Conservation (phyloP, 2,329 filamentous ascomycete genomes). For the Aureobasidium musti region DNA sequence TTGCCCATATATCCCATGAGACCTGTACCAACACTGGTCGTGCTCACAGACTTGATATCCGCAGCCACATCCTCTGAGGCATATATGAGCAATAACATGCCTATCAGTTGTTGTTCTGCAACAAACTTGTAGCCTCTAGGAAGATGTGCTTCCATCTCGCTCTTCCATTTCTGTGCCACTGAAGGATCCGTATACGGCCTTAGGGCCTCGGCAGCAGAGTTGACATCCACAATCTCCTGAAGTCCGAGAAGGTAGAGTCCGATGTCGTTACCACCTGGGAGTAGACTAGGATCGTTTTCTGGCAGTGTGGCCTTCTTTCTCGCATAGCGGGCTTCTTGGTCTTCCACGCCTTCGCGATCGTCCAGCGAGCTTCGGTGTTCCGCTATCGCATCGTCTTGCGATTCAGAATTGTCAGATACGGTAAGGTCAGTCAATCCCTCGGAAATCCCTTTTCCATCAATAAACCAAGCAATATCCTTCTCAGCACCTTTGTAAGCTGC, state of each 20-base stretch:
- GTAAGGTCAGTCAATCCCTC: conserved; percentile 60
- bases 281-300: conserved; percentile 46
- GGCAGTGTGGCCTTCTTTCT: conserved; percentile 50
- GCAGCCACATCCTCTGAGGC: conserved; percentile 74
- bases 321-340: conserved; percentile 51
- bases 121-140: conserved; percentile 76
- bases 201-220: conserved; percentile 75
- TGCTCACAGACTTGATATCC: conserved; percentile 79
- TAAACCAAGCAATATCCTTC: conserved; percentile 90
- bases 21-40: conserved; percentile 81
- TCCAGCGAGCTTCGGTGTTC: conserved; percentile 33
- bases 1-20: conserved; percentile 93
- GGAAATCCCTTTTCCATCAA: conserved; percentile 71
- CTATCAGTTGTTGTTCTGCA: conserved; percentile 80
- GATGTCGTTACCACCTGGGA: conserved; percentile 67
- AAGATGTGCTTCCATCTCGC: conserved; percentile 69
- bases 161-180: conserved; percentile 76
- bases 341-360: conserved; percentile 49
- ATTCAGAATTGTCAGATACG: conserved; percentile 35
- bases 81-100: conserved; percentile 80
- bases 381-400: conserved; percentile 30
- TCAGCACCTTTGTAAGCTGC: conserved; percentile 81
- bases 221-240: conserved; percentile 89
- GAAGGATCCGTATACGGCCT: conserved; percentile 72
- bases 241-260: conserved; percentile 87